phyloP scores from a whole-genome alignment of 345 rosid genomes.

The Sonneratia alba region DNA sequence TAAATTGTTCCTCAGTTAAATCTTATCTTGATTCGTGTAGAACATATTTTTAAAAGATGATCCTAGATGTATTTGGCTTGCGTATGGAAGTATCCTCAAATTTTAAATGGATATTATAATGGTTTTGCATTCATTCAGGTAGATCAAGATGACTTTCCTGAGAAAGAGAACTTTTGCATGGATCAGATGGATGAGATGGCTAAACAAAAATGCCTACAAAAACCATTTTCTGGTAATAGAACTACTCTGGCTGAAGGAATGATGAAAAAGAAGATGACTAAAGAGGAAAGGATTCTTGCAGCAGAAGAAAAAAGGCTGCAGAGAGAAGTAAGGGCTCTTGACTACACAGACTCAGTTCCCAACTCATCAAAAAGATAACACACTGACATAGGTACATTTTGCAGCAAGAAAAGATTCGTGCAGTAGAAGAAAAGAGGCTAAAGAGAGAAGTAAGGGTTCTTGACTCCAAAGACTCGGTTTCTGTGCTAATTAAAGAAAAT shows the following conservation, averaged over 20 bases:
- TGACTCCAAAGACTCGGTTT: background rate
- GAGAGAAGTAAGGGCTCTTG: constrained; percentile 39
- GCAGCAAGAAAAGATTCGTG: constrained; percentile 33
- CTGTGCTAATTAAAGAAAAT: background rate
- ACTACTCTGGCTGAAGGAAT: constrained; percentile 21
- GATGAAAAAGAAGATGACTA: constrained; percentile 34
- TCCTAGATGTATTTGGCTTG: background rate
- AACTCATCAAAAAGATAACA: background rate
- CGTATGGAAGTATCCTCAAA: background rate
- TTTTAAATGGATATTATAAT: background rate
- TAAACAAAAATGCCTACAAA: constrained; percentile 4
- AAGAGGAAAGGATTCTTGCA: constrained; percentile 41
- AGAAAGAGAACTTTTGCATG: constrained; percentile 41
- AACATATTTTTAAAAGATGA: background rate
- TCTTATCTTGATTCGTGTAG: background rate
- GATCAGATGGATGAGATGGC: constrained; percentile 24
- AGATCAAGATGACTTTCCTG: constrained; percentile 33
- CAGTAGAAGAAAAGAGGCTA: constrained; percentile 56
- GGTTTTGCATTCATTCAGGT: constrained; percentile 28
- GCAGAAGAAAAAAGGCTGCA: constrained; percentile 62
- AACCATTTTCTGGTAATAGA: constrained; percentile 20
- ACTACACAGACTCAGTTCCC: background rate
- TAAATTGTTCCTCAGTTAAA: background rate
- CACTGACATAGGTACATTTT: background rate
- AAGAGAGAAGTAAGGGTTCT: constrained; percentile 46